A percentile compares a stretch with the other conserved stretches of the same genome.
These are phyloP conservation scores for Ceratobasidium sp. DNA, from an alignment of 1,284 basidiomycete species.

Conservation along the genomic window DNA sequence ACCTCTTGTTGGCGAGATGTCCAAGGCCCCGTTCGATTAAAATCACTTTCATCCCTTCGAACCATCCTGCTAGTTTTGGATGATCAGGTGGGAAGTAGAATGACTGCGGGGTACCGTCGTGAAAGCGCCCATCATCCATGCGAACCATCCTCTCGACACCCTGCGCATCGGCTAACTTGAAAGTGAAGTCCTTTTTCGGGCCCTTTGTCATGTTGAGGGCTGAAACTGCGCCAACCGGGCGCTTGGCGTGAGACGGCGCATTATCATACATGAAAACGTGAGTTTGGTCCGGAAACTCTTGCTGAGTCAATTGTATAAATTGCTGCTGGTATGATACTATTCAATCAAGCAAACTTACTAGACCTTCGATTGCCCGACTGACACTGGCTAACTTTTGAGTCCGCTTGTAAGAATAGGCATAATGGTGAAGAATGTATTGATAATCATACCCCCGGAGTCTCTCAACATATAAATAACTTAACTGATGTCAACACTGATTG, in stretches of 20 bases:
- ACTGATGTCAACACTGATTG: no score
- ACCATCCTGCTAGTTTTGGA: background rate
- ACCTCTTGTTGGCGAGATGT: background rate
- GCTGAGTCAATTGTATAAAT: no score
- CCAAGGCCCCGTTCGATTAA: background rate
- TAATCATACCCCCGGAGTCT: no score
- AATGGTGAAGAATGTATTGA: no score
- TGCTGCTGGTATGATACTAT: no score
- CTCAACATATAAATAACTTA: no score
- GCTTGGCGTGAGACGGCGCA: constrained; percentile 55
- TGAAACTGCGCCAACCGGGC: constrained; percentile 51
- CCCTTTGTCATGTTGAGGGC: constrained; percentile 53
- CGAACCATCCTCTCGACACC: constrained; percentile 1
- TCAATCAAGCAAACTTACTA: no score
- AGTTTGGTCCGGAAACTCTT: constrained; percentile 49
- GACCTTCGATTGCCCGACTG: no score
- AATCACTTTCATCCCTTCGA: background rate
- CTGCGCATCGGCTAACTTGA: constrained; percentile 6
- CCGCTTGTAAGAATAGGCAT: no score
- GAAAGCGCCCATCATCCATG: constrained; percentile 50
- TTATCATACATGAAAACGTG: constrained; percentile 57
- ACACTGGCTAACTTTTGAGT: no score
- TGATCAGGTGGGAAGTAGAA: background rate
- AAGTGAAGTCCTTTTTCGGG: constrained; percentile 32
- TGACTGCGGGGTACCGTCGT: constrained; percentile 35